Base-by-base conservation (phyloP, 2,329 filamentous ascomycete species). In the Herpotrichia juniperi region DNA sequence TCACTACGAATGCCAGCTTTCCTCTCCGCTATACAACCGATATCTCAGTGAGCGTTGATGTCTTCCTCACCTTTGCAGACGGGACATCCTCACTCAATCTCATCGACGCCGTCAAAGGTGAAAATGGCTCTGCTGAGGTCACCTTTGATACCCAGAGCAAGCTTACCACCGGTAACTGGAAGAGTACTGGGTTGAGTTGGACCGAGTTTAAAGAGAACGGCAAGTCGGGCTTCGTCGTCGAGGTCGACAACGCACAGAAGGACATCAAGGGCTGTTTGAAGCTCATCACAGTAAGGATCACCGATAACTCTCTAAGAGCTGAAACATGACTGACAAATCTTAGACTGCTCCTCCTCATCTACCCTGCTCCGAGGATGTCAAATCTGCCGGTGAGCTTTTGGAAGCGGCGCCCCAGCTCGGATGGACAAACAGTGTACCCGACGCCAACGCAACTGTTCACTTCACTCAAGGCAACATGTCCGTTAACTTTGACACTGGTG, bases 341-440 rank as follows among this genome's bases (percentile, higher is more conserved):
- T 19, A 49, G 46, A 25, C 28, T 34, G 46, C 25, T n/a, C 24
- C 17, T 12, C n/a, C 25, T 2, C 45, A 43, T n/a, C 26, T 42
- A 24, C 46, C 37, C 5, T 49, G 46, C 21, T 24, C 37, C 16
- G 26, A 21, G 8, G 26, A 43, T 17, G 16, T 21, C 16, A 7
- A 21, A 3, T 14, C 24, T 17, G 4, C 19, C 6, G 16, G n/a
- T 25, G n/a, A 42, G 16, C 32, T 37, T n/a, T 26, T 42, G n/a
- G 16, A 46, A 45, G 26, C 34, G 17, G 8, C n/a, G 17, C 42
- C 46, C 4, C 19, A 45, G 12, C 11, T 50, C 2, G 39, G 46
- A 7, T 53, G 46, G 46, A 30, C 51, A 2, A 53, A 50, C 30
- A 25, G 17, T 9, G 12, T 53, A 5, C 51, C 46, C 16, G 51